These are phyloP conservation scores for Rhodocollybia butyracea DNA, from an alignment of 768 basidiomycete genomes.

Conservation along the genomic window DNA sequence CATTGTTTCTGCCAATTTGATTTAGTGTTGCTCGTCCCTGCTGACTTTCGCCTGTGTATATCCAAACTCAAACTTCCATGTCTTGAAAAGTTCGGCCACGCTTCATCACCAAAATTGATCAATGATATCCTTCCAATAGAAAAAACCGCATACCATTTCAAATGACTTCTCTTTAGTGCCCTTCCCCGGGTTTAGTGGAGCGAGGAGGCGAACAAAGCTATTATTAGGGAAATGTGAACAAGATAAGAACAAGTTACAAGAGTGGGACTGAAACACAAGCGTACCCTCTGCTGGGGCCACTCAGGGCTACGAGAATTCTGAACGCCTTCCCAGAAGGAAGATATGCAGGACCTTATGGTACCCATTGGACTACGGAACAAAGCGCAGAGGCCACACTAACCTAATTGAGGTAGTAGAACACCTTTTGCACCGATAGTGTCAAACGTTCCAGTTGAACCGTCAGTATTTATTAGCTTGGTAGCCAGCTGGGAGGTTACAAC, in stretches of 20 bases:
- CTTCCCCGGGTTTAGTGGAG: background rate
- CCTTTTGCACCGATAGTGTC: constrained; percentile 58
- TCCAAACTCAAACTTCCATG: no score
- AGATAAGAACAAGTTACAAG: background rate
- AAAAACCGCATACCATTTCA: no score
- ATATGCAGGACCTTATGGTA: constrained; percentile 28
- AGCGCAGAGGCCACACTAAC: constrained; percentile 29
- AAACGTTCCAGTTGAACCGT: constrained; percentile 64
- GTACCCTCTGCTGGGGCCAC: constrained; percentile 33
- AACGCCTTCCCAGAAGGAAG: constrained; percentile 38
- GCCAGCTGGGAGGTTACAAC: constrained; percentile 67
- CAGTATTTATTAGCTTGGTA: constrained; percentile 61
- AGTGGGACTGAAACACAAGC: constrained; percentile 4
- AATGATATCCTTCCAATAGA: no score
- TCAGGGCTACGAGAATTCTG: constrained; percentile 33
- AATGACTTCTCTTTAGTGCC: no score
- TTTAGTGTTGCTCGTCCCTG: no score
- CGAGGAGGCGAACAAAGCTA: background rate
- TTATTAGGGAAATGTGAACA: background rate
- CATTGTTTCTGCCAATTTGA: no score
- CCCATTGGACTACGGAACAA: background rate
- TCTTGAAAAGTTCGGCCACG: no score
- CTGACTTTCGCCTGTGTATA: no score
- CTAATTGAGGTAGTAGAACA: constrained; percentile 64
- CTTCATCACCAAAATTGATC: no score